Percentiles rank a stretch among this genome's conserved stretches.
Evolutionary conservation across 345 rosid species (phyloP).

Genomic region (Bruguiera parviflora): DNA sequence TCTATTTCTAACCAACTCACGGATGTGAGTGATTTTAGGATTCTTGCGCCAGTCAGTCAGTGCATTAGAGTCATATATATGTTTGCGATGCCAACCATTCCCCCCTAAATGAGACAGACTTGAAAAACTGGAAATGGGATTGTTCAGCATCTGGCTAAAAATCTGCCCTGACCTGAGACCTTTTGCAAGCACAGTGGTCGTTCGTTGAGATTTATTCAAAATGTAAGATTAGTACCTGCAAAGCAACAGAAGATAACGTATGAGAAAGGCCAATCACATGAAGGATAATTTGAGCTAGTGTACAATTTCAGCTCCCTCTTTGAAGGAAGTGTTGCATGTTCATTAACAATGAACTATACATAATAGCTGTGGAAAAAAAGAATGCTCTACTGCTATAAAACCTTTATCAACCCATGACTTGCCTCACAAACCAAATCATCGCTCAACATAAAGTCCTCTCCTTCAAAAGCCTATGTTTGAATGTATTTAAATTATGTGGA

Average conservation of each 20-base stretch:
- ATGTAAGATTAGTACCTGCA: not conserved
- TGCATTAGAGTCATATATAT: not conserved
- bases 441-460: too few relatives aligned
- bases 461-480: too few relatives aligned
- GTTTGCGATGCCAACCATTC: not conserved
- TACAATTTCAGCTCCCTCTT: too few relatives aligned
- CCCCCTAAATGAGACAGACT: not conserved
- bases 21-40: conserved; percentile 10
- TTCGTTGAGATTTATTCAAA: not conserved
- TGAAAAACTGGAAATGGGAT: not conserved
- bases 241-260: not conserved
- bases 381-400: too few relatives aligned
- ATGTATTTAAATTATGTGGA: too few relatives aligned
- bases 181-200: conserved; percentile 3
- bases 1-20: conserved; percentile 17
- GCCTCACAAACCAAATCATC: too few relatives aligned
- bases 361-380: too few relatives aligned
- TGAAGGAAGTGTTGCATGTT: too few relatives aligned
- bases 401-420: too few relatives aligned
- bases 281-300: too few relatives aligned
- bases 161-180: not conserved
- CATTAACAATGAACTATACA: too few relatives aligned
- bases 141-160: not conserved
- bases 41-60: conserved; percentile 14
- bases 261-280: not conserved